Evolutionary conservation across 192 early-diverging fungal species (phyloP).

Genomic region (Thamnidium elegans): DNA sequence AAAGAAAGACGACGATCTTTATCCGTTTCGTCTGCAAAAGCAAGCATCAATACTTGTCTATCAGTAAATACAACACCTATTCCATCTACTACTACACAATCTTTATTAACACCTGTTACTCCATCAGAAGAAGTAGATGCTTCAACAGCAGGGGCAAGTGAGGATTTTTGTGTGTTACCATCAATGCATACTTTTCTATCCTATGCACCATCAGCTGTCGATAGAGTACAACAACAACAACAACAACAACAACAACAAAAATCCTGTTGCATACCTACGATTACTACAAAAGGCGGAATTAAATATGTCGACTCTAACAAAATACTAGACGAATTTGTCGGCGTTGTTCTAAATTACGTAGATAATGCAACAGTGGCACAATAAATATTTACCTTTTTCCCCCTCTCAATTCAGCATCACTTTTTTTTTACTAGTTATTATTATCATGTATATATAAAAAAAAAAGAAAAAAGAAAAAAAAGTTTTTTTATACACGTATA

Average conservation of each 20-base stretch:
- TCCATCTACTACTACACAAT: too few species aligned
- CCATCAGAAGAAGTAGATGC: neutral
- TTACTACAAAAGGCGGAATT: conserved; percentile 25
- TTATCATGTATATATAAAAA: conserved; percentile 1
- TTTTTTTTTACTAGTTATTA: conserved; percentile 5
- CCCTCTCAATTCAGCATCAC: neutral
- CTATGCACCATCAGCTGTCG: conserved; percentile 5
- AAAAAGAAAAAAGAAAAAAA: neutral
- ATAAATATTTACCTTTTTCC: neutral
- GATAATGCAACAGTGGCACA: conserved; percentile 14
- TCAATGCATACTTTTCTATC: conserved; percentile 15
- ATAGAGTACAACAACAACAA: conserved; percentile 8
- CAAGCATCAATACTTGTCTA: too few species aligned
- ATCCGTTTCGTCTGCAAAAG: neutral
- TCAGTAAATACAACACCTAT: too few species aligned
- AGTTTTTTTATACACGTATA: neutral
- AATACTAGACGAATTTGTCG: conserved; percentile 24
- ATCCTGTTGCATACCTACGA: conserved; percentile 11
- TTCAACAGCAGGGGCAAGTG: neutral
- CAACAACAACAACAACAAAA: conserved; percentile 1
- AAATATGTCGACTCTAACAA: conserved; percentile 25
- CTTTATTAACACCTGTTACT: too few species aligned
- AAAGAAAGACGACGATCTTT: conserved; percentile 3
- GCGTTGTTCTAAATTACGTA: conserved; percentile 24
- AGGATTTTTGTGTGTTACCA: conserved; percentile 9